Base-by-base conservation (phyloP, 805 yeast genomes). In the Pichia membranifaciens region DNA sequence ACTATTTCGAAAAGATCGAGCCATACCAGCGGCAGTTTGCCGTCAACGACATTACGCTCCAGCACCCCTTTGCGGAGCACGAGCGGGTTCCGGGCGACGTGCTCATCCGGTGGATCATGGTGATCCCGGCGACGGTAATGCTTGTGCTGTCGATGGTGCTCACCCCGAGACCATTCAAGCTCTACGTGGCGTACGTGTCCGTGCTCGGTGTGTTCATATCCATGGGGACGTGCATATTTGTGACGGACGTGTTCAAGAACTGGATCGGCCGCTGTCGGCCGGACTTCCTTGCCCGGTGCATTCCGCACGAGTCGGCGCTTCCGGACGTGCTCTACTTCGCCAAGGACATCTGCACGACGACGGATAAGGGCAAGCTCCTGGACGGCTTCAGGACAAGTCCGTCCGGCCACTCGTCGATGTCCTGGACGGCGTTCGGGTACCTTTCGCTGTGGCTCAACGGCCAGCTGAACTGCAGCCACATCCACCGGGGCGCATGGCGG, bases 241-340 rank as follows among this genome's bases (percentile, higher is more conserved):
- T 84, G 44, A 87, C 96, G 3, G 87, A 87, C 58, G 69, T 82
- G 15, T 61, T 87, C 50, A 91, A 91, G 68, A 81, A 84, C 59
- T 80, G 86, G 79, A 78, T 91, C 47, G 97, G 96, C 4, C 76
- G 96, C 60, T 87, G 84, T 51, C 73, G 99, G 50, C 99, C 99
- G 0, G 99, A 91, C 65, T 87, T 90, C 61, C 66, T 91, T 44
- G 87, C 89, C 5, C 75, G 98, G 55, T 91, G 98, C 64, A 60
- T 73, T 18, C 96, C 96, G 4, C 69, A 67, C 29, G 64, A 66
- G 1, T 81, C 69, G 43, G 74, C 90, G 0, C 82, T 89, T 1
- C 55, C 67, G 17, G 70, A 78, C 55, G 68, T 72, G 1, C 54
- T 82, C 55, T 83, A 81, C 21, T 71, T 58, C 45, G 87, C 89